Base-by-base conservation (phyloP, 768 basidiomycete genomes). In the Steccherinum ochraceum region DNA sequence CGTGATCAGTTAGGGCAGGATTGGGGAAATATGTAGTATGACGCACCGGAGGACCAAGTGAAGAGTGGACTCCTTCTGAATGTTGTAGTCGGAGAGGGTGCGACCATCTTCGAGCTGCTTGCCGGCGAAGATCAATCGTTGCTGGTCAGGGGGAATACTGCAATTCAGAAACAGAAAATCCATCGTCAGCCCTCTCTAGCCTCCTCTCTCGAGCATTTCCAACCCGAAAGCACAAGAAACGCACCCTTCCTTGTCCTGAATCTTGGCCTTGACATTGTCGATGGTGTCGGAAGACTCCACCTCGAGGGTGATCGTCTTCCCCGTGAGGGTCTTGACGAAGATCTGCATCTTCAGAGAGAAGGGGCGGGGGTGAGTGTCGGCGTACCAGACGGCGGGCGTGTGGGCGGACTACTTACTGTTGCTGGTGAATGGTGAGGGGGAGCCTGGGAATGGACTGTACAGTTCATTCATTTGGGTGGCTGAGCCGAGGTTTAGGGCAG, bases 81-180 rank as follows among this genome's bases (percentile, higher is more conserved):
- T 96, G 76, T 95, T 95, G 79, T 95, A 97, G 73, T 98, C 95
- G 59, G 81, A 87, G 41, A 97, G 76, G 5, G 94, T 97, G 61
- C 95, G 89, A 44, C 95, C 95, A 69, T 98, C 95, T 72, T 98
- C 95, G 52, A 97, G 83, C 71, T 97, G 95, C 80, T 98, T 98
- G 49, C 95, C 95, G 52, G 95, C 95, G 59, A 97, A 93, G 70
- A 94, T 96, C 55, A 96, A 78, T 52, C 93, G 86, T 65, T 96
- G 93, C 69, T 93, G 92, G 68, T 94, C 93, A 56, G 92, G 93
- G 52, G 91, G 93, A 58, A 95, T 96, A 54, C 87, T 89, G 51
- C 21, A 44, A 16, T 12, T 13, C 13, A 16, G 42, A 25, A 55
- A 40, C 30, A 23, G 46, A 18, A n/a, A 39, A 11, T 10, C 16